Evolutionary conservation across 2,329 filamentous ascomycete genomes (phyloP), one percentile per base, ranked within the genome.

Genomic region (Aureobasidium namibiae): DNA sequence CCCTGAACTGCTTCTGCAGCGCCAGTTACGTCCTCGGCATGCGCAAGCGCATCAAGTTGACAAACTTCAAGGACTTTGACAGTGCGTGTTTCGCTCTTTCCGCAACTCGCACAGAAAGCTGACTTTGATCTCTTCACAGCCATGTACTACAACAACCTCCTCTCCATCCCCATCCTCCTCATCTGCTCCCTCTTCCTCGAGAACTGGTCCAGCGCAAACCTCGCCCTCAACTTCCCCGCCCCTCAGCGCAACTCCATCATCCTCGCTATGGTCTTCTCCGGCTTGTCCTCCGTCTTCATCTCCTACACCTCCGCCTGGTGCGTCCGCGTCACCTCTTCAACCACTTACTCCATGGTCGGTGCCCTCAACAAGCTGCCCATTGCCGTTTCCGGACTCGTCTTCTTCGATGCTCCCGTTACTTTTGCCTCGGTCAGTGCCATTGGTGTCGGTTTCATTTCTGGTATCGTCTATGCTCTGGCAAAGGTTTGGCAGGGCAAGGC

Each of bases 271-370:
- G 78, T 97, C 69, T 88, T 97, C 75, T 96, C 94, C 5, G 94
- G 94, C 61, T 80, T 96, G 57, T 92, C 86, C 36, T 89, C 92
- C 53, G 92, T 97, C 69, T 96, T 96, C 77, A 99, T 99, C 74
- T 97, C 92, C n/a, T 99, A 99, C 82, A 95, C 91, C 70, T 96
- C 92, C 16, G 94, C 94, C 38, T 99, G 94, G 94, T 97, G 94
- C 72, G 95, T 99, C 64, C 92, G 94, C 65, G 89, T 96, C 64
- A 97, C 94, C 8, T 95, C 92, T 0, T 96, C 92, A 18, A 99
- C 94, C 9, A 99, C 94, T 2, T 99, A 97, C 80, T 95, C 90
- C 31, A 97, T 99, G 92, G 94, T 97, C 60, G 94, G 94, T 63
- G 90, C 92, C 18, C 81, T 99, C 69, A 99, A 99, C 82, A 99